phyloP scores from a whole-genome alignment of 2,329 filamentous ascomycete species.

The Neobulgaria alba region DNA sequence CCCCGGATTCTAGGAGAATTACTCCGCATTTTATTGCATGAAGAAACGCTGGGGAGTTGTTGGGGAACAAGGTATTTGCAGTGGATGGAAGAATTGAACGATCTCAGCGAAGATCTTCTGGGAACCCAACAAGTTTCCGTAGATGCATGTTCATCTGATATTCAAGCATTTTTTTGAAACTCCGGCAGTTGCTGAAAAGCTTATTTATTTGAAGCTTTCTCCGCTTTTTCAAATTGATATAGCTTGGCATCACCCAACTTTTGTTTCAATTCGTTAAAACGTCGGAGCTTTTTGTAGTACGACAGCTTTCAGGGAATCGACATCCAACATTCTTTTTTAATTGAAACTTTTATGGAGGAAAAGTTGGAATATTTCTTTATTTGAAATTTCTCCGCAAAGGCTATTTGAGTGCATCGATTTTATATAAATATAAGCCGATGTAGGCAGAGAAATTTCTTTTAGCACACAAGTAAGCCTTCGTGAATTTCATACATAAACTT shows the following conservation, averaged over 20 bases:
- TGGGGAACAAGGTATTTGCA: no score
- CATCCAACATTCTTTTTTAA: background rate
- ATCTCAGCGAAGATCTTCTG: background rate
- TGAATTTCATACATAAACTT: background rate
- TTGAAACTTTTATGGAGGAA: background rate
- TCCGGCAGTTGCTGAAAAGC: background rate
- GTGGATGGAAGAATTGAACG: no score
- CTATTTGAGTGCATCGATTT: background rate
- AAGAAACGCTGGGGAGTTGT: no score
- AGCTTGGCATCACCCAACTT: background rate
- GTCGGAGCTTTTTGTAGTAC: background rate
- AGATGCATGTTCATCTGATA: background rate
- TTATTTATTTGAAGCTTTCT: background rate
- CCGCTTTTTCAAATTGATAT: background rate
- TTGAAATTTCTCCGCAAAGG: background rate
- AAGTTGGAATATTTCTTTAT: background rate
- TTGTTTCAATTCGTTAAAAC: background rate
- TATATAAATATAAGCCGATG: background rate
- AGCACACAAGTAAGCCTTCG: background rate
- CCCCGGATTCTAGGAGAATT: no score
- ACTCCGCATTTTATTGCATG: no score
- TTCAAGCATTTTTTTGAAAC: background rate
- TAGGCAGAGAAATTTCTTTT: background rate
- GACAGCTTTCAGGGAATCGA: background rate
- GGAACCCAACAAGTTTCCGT: background rate